These are phyloP conservation scores for Diplodia mutila DNA, from an alignment of 2,329 filamentous ascomycete species.

Conservation along the genomic window DNA sequence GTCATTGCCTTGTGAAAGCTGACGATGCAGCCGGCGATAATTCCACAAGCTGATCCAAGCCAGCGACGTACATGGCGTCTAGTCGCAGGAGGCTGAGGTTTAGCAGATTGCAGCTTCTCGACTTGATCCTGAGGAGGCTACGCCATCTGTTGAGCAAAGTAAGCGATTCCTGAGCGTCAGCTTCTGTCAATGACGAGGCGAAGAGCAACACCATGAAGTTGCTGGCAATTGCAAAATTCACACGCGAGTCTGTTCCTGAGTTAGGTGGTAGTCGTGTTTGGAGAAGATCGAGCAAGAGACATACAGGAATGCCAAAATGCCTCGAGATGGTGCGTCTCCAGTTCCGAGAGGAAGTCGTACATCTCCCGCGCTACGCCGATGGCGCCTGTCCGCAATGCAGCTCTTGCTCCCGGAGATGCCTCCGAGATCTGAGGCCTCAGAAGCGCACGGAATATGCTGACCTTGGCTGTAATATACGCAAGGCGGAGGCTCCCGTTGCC, in stretches of 20 bases:
- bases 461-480: constrained; percentile 57
- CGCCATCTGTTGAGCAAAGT: constrained; percentile 37
- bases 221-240: constrained; percentile 41
- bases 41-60: constrained; percentile 36
- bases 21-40: constrained; percentile 36
- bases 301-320: constrained; percentile 42
- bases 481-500: constrained; percentile 53
- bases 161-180: constrained; percentile 38
- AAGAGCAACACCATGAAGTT: constrained; percentile 40
- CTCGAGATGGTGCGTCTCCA: constrained; percentile 37
- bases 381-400: constrained; percentile 38
- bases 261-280: background rate
- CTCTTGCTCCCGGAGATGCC: constrained; percentile 34
- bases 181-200: constrained; percentile 34
- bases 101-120: constrained; percentile 40
- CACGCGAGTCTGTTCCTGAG: constrained; percentile 36
- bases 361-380: constrained; percentile 37
- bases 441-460: constrained; percentile 56
- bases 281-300: constrained; percentile 22
- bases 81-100: constrained; percentile 38
- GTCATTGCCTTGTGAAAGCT: constrained; percentile 29
- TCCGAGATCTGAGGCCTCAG: constrained; percentile 46
- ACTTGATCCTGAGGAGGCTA: constrained; percentile 37
- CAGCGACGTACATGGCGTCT: constrained; percentile 37
- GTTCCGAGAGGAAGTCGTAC: constrained; percentile 35